Conservation (phyloP, 441 rosid genomes). For the Sinapis alba region DNA sequence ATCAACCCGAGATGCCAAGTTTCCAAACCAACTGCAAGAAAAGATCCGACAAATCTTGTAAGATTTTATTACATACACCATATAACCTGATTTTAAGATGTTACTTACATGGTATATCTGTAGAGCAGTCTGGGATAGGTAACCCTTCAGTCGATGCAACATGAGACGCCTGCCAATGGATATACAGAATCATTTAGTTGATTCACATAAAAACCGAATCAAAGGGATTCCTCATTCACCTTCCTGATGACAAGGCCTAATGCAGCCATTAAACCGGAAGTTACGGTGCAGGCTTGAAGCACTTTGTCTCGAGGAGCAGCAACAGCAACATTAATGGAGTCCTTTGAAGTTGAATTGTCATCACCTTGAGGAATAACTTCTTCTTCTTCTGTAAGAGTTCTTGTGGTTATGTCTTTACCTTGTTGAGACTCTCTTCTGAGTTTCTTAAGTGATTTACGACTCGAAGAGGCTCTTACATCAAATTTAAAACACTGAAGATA, state of each 20-base stretch:
- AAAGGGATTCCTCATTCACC: conserved; percentile 40
- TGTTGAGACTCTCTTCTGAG: conserved; percentile 39
- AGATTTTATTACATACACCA: background rate
- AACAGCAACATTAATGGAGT: conserved; percentile 23
- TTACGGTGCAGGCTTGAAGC: conserved; percentile 73
- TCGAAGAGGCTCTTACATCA: conserved; percentile 42
- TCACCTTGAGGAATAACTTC: conserved; percentile 26
- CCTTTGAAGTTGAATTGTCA: conserved; percentile 28
- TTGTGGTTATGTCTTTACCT: conserved; percentile 30
- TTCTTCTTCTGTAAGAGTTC: conserved; percentile 36
- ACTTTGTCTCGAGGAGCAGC: conserved; percentile 67
- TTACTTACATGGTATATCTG: conserved; percentile 79
- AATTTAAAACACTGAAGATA: conserved; percentile 42
- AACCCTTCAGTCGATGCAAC: conserved; percentile 71
- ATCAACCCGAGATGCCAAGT: conserved; percentile 82
- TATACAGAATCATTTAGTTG: conserved; percentile 8
- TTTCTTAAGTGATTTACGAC: conserved; percentile 57
- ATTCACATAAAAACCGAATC: background rate
- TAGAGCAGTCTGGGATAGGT: conserved; percentile 67
- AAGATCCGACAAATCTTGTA: background rate
- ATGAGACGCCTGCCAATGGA: conserved; percentile 70
- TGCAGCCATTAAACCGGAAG: conserved; percentile 76
- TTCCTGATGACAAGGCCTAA: conserved; percentile 66
- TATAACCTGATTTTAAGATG: background rate
- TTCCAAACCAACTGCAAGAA: conserved; percentile 74